Base-by-base conservation (phyloP, 139 green algal species). In the Astrephomene gubernaculifera region DNA sequence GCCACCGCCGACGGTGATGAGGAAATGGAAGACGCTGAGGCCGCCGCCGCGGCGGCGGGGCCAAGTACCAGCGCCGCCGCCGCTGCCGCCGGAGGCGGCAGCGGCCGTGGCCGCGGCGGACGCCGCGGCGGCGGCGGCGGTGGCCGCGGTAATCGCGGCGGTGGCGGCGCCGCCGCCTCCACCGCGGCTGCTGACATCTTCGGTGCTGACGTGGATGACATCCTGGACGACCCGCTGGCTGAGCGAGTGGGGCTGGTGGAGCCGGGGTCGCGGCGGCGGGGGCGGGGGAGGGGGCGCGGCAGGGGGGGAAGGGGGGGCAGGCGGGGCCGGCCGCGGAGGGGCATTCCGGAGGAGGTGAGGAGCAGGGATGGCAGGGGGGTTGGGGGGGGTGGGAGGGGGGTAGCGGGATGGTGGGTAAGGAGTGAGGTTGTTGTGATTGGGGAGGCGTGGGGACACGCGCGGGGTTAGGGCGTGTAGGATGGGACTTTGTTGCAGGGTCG, bases 161-260 rank as follows among this genome's bases (percentile, higher is more conserved):
- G 17, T 29, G 71, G 70, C 3, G 10, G 21, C 71, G 10, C 33
- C 2, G 31, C 38, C n/a, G 7, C 6, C 25, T 45, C 72, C 33
- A 17, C 10, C 1, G 52, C 53, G 8, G 64, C 49, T 33, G 45
- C 36, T 25, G 61, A 60, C 65, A 61, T 90, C 0, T 93, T 94
- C 83, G 91, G 91, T 0, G 88, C 88, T 6, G 75, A 71, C 9
- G 80, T 90, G 67, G 88, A 93, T 0, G 92, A 94, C 25, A 94
- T 95, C 41, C 78, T 72, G 85, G 83, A 92, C 73, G 90, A 94
- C 22, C 74, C 61, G 12, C 70, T 96, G 65, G 93, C 93, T 52
- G 88, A 91, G 57, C 41, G 89, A 67, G n/a, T 96, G 38, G 92
- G 91, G 22, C 63, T 93, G 54, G 63, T 73, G 60, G 81, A 69